Conservation (phyloP, 345 rosid genomes). For the Citrus hindsii region DNA sequence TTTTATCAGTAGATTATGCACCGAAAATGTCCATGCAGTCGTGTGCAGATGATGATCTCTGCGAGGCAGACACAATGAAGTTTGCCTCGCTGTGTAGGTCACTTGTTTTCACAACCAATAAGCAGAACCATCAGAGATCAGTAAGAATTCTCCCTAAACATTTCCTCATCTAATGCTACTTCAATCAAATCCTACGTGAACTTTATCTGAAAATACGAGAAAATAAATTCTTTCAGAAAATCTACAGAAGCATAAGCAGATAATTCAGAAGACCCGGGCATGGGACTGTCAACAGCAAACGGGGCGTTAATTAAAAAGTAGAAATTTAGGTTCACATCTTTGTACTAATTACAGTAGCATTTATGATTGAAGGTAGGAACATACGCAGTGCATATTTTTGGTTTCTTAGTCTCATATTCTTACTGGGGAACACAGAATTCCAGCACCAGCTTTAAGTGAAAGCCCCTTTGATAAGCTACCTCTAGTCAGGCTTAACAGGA, state of each 20-base stretch:
- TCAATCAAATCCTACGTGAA: no score
- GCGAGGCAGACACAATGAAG: no score
- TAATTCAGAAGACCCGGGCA: not conserved
- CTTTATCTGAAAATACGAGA: no score
- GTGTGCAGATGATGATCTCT: no score
- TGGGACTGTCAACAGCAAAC: not conserved
- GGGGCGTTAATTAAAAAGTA: not conserved
- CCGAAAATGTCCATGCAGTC: not conserved
- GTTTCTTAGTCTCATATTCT: not conserved
- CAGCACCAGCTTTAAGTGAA: not conserved
- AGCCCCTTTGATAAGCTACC: slow-evolving; percentile 1
- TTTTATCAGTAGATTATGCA: not conserved
- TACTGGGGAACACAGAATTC: not conserved
- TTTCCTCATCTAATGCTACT: no score
- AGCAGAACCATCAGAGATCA: no score
- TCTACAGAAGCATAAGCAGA: no score
- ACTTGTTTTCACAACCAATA: no score
- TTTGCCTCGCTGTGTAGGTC: no score
- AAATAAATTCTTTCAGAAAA: no score
- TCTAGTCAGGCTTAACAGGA: slow-evolving; percentile 44
- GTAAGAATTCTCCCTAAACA: no score
- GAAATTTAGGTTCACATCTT: not conserved
- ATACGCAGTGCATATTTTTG: not conserved
- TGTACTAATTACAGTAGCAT: not conserved
- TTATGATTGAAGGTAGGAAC: not conserved